Base-by-base conservation (phyloP, 2,329 filamentous ascomycete species). In the Cladosporium colombiae region DNA sequence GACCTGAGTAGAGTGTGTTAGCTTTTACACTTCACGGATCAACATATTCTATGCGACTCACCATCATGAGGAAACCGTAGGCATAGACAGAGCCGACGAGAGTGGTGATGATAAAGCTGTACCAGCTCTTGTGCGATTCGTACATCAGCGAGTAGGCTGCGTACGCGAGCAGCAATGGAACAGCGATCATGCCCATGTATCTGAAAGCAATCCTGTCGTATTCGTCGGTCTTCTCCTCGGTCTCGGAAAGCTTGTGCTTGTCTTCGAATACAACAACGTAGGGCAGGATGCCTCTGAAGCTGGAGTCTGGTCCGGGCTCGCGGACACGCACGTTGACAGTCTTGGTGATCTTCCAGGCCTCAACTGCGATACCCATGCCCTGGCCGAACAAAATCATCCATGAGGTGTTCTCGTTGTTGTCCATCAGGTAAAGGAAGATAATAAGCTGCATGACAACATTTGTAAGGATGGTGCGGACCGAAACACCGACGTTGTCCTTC, bases 1-100 rank as follows among this genome's bases (percentile, higher is more conserved):
- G 10, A 99, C 70, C 74, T 75, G 66, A 1, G 13, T 53, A 52
- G 27, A 23, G 56, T 33, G 29, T n/a, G 60, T 63, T 49, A 59
- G 55, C 49, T 61, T 50, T 25, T 40, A 62, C 6, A 14, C n/a
- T 46, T 59, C 56, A 27, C 37, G 37, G 21, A 46, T 50, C 31
- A 62, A 55, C 6, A 33, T 29, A 10, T 31, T 21, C 16, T 33
- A 21, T 16, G 29, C 21, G 49, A 62, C 67, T 35, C 67, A 75
- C 91, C 95, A 99, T 99, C 93, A 99, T 97, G 68, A 99, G 82
- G 85, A 99, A 99, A 5, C 95, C 95, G 77, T 99, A 99, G 0
- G 95, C 93, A 78, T 99, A 99, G 61, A 99, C 95, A 52, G 91
- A 94, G 13, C 93, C 95, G 25, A 99, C 95, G 11, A 99, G 88